These are phyloP conservation scores for Trichosporon coremiiforme DNA, from an alignment of 1,284 basidiomycete species.

Conservation along the genomic window DNA sequence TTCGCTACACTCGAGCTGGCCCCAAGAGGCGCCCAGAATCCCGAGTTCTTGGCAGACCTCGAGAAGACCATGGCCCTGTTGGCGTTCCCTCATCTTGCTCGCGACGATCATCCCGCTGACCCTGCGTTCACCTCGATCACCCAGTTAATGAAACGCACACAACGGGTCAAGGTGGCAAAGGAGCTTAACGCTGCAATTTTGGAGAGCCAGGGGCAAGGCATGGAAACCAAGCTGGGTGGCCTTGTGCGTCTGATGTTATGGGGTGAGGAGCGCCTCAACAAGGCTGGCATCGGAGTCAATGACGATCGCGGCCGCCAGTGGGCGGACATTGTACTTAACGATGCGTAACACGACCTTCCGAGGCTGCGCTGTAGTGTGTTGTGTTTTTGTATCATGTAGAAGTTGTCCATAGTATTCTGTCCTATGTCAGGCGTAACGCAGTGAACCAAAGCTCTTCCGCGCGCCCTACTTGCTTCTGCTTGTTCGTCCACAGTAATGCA, in stretches of 20 bases:
- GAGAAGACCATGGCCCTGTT: slow-evolving; percentile 94
- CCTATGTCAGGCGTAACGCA: too few relatives aligned
- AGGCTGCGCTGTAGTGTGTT: too few relatives aligned
- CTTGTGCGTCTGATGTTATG: slow-evolving; percentile 81
- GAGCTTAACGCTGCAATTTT: slow-evolving; percentile 95
- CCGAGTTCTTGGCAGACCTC: slow-evolving; percentile 86
- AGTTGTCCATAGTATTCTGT: too few relatives aligned
- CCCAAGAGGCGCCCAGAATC: slow-evolving; percentile 90
- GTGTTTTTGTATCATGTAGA: too few relatives aligned
- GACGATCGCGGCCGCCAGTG: slow-evolving; percentile 31
- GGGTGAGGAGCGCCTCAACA: slow-evolving; percentile 79
- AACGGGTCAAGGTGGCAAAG: slow-evolving; percentile 83
- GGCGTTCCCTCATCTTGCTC: slow-evolving; percentile 71
- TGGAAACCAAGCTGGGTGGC: slow-evolving; percentile 86
- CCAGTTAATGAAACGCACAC: slow-evolving; percentile 73
- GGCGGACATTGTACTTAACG: slow-evolving; percentile 27
- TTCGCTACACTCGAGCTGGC: slow-evolving; percentile 94
- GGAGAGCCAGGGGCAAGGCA: slow-evolving; percentile 84
- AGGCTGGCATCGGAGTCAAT: slow-evolving; percentile 51
- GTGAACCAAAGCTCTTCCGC: too few relatives aligned
- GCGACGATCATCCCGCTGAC: slow-evolving; percentile 46
- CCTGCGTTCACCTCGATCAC: slow-evolving; percentile 51
- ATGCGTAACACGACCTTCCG: not conserved
- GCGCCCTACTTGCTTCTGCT: too few relatives aligned
- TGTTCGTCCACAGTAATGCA: too few relatives aligned